Conservation (phyloP, 176 grass and related monocot species). For the Otatea glauca region DNA sequence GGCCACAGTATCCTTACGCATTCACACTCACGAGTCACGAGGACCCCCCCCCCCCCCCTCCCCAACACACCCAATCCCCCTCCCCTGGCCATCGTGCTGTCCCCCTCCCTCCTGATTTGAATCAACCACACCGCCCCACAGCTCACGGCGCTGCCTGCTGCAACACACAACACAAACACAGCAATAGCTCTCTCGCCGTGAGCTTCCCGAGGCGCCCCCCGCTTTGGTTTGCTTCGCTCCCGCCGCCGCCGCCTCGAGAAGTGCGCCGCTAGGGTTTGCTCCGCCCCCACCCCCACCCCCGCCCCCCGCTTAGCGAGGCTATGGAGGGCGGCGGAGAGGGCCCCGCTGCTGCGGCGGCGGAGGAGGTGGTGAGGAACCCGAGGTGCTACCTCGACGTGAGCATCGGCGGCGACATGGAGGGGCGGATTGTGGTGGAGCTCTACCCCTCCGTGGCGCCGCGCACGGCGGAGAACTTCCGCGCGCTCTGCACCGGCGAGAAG, state of each 20-base stretch:
- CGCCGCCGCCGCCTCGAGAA: constrained; percentile 26
- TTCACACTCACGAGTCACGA: too few relatives aligned
- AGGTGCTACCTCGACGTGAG: constrained; percentile 83
- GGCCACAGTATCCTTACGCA: too few relatives aligned
- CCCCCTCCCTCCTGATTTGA: constrained; percentile 52
- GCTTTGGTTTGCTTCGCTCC: background rate
- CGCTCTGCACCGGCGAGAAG: constrained; percentile 93
- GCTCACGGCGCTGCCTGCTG: constrained; percentile 4
- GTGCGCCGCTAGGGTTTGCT: constrained; percentile 42
- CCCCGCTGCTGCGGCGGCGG: constrained; percentile 21
- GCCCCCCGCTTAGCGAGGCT: background rate
- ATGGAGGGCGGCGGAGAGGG: constrained; percentile 49
- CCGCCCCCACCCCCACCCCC: background rate
- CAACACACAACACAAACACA: background rate
- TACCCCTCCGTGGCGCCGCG: constrained; percentile 65
- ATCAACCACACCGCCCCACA: constrained; percentile 41
- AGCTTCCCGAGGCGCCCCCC: background rate
- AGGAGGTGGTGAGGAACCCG: constrained; percentile 52
- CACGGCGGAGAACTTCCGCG: constrained; percentile 96
- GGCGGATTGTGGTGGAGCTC: constrained; percentile 85
- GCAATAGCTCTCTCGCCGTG: constrained; percentile 41
- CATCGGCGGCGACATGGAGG: constrained; percentile 89
- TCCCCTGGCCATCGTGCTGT: background rate
- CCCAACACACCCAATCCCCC: too few relatives aligned
- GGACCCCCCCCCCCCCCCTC: background rate